Base-by-base conservation (phyloP, 78 protist genomes). In the Dictyostelium brefeldianum region DNA sequence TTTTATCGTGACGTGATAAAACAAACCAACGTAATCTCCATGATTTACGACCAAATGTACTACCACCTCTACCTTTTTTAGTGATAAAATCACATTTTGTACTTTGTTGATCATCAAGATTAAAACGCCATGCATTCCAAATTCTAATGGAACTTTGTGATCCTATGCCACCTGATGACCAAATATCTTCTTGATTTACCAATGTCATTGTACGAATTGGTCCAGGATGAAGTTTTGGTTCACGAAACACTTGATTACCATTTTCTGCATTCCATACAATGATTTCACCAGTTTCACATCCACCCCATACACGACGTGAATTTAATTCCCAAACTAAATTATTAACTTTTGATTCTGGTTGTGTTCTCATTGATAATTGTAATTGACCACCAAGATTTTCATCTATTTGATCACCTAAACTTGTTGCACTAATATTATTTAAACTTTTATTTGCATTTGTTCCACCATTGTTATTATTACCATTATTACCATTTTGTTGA, bases 211-310 rank as follows among this genome's bases (percentile, higher is more conserved):
- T n/a, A 22, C 80, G 74, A 36, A 87, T 87, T 48, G 93, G 79
- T 31, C 93, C 84, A 7, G 36, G 57, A 64, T 87, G 93, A 15
- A 87, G 10, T 27, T 65, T 74, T 25, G 62, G 22, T 64, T 87
- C 93, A n/a, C 70, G 22, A 17, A 87, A 15, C 3, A 87, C 77
- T 62, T 47, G 20, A 12, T 77, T 74, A 47, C 93, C 93, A 87
- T 87, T 87, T 47, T 87, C 93, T 65, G 93, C 93, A 87, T 87
- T 87, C 93, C 93, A 87, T n/a, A 87, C 69, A 43, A 77, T 46
- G 22, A 87, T 47, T 12, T 74, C 36, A 31, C 93, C 93, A 48
- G 25, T 14, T 22, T 64, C 50, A 50, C 83, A 75, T 31, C 81
- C 93, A 48, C 93, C 84, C 93, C 93, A 87, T 18, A 87, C 93